A percentile compares a stretch with the other conserved stretches of the same genome.
Conservation (phyloP, 1,139 yeast species). For the Taphrina deformans region DNA sequence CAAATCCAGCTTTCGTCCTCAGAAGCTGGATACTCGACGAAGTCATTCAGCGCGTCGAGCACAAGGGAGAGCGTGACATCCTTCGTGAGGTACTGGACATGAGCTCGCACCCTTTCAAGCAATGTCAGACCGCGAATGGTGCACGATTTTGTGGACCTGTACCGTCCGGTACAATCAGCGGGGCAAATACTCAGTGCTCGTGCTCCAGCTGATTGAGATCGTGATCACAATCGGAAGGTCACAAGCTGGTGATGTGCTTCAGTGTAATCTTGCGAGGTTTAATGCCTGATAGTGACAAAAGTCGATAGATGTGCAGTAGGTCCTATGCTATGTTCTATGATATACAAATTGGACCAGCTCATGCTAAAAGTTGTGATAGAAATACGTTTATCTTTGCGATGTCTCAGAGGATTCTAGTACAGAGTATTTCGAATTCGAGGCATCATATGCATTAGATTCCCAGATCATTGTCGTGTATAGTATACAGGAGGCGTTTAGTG, state of each 20-base stretch:
- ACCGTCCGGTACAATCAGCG: slow-evolving; percentile 33
- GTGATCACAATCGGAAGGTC: not conserved
- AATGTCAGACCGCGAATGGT: slow-evolving; percentile 43
- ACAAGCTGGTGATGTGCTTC: not conserved
- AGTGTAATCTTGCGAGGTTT: too few relatives aligned
- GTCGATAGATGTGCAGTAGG: not conserved
- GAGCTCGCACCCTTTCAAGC: slow-evolving; percentile 47
- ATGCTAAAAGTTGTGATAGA: slow-evolving; percentile 1
- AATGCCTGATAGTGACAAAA: not conserved
- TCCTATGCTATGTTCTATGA: slow-evolving; percentile 11
- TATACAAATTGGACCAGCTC: slow-evolving; percentile 12
- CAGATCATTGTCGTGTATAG: not conserved
- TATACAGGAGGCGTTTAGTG: not conserved
- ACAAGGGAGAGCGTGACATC: slow-evolving; percentile 40
- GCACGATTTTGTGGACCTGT: slow-evolving; percentile 39
- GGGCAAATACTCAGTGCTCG: slow-evolving; percentile 37
- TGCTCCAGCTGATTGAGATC: slow-evolving; percentile 29
- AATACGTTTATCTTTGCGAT: not conserved
- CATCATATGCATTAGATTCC: not conserved
- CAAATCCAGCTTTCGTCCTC: slow-evolving; percentile 80
- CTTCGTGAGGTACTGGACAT: slow-evolving; percentile 45
- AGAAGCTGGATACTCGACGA: slow-evolving; percentile 85
- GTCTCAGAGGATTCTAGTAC: not conserved
- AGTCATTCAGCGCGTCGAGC: slow-evolving; percentile 53
- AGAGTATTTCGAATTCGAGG: not conserved